These are phyloP conservation scores for Kalaharituber pfeilii DNA, from an alignment of 2,329 filamentous ascomycete species.

Conservation along the genomic window DNA sequence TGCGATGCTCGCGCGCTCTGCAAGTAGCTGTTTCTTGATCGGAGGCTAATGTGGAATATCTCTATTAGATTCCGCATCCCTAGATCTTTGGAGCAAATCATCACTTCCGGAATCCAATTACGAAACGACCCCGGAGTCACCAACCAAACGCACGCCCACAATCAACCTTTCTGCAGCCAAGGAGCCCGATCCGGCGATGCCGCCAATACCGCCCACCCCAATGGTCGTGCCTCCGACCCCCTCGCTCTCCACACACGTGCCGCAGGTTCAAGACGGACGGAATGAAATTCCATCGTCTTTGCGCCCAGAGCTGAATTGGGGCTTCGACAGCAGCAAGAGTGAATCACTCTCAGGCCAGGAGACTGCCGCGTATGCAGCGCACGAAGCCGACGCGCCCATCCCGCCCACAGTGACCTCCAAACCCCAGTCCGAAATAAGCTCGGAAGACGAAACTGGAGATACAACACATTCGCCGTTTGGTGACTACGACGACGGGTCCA, in stretches of 20 bases:
- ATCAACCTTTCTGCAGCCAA: background rate
- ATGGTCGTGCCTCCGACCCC: background rate
- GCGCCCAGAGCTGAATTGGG: conserved; percentile 9
- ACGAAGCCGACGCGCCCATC: conserved; percentile 5
- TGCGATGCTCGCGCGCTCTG: too few species aligned
- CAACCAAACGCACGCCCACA: background rate
- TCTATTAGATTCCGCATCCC: too few species aligned
- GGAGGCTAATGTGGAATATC: too few species aligned
- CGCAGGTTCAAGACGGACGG: background rate
- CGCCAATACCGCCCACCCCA: background rate
- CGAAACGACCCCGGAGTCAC: too few species aligned
- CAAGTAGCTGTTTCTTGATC: too few species aligned
- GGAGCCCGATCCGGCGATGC: background rate
- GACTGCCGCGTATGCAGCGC: conserved; percentile 7
- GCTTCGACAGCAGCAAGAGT: conserved; percentile 14
- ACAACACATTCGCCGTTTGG: background rate
- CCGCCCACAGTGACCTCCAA: conserved; percentile 3
- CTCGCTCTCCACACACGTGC: background rate
- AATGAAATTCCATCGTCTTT: background rate
- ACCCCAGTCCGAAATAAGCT: conserved; percentile 6
- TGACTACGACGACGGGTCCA: background rate
- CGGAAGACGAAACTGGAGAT: conserved; percentile 13
- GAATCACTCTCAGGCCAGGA: conserved; percentile 9
- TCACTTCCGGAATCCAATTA: too few species aligned
- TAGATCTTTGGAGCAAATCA: too few species aligned